phyloP scores from a whole-genome alignment of 805 yeast species.

The Saccharomyces jurei region DNA sequence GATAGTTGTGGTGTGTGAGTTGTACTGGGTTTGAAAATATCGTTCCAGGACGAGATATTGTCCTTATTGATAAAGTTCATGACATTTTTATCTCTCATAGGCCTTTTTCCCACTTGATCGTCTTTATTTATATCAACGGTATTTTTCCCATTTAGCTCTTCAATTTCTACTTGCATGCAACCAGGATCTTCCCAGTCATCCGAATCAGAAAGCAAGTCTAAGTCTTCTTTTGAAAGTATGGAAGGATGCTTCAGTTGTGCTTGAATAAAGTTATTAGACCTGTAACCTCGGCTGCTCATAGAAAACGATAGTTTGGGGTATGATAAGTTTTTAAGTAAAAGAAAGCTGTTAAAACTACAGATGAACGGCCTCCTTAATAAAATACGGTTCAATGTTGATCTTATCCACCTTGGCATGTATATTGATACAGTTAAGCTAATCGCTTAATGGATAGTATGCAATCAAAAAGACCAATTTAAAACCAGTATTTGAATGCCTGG shows the following conservation, averaged over 20 bases:
- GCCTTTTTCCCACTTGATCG: neutral
- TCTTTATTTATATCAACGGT: neutral
- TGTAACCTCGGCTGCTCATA: neutral
- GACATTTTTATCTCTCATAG: neutral
- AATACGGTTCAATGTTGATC: neutral
- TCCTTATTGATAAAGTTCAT: neutral
- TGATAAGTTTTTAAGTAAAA: neutral
- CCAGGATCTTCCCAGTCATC: conserved; percentile 21
- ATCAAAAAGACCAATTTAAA: neutral
- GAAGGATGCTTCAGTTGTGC: neutral
- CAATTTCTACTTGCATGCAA: neutral
- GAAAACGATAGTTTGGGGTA: neutral
- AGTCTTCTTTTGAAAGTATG: conserved; percentile 8
- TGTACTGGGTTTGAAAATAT: neutral
- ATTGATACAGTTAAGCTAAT: neutral
- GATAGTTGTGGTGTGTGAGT: neutral
- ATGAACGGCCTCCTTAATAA: neutral
- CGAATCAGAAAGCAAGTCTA: conserved; percentile 18
- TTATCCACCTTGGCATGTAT: neutral
- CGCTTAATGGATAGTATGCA: neutral
- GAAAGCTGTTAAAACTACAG: neutral
- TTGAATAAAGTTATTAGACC: neutral
- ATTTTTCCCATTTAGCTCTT: neutral
- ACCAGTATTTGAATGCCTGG: neutral
- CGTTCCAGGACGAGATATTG: neutral